Evolutionary conservation across 2,329 filamentous ascomycete species (phyloP).

Genomic region (Xenoacremonium recifei): DNA sequence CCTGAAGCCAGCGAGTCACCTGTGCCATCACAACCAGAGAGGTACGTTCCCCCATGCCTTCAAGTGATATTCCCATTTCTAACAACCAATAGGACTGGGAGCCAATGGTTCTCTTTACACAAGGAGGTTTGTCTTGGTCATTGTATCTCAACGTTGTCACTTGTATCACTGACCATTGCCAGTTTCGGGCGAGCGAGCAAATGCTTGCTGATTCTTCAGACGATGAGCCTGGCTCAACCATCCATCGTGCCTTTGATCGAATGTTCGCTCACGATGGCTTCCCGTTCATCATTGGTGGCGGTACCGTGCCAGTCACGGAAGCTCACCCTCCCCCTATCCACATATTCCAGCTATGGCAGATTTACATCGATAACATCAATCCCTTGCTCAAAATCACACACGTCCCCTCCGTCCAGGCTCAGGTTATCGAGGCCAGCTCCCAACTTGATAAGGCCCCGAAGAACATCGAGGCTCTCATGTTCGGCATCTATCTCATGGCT

Average conservation of each 20-base stretch:
- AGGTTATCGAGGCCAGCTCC: constrained; percentile 60
- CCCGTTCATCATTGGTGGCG: constrained; percentile 53
- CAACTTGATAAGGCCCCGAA: constrained; percentile 53
- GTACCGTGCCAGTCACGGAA: constrained; percentile 41
- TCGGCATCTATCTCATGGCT: constrained; percentile 61
- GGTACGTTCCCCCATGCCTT: constrained; percentile 17
- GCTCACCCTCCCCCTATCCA: constrained; percentile 56
- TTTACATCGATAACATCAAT: constrained; percentile 68
- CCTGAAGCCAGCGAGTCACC: constrained; percentile 43
- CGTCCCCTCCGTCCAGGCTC: constrained; percentile 62
- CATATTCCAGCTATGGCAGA: constrained; percentile 66
- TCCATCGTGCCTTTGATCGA: constrained; percentile 58
- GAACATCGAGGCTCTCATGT: constrained; percentile 66
- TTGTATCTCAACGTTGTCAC: background rate
- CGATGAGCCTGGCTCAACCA: constrained; percentile 54
- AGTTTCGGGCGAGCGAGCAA: constrained; percentile 53
- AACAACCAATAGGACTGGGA: constrained; percentile 13
- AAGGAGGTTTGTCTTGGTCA: constrained; percentile 43
- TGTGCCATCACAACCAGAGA: constrained; percentile 26
- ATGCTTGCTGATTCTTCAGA: constrained; percentile 54
- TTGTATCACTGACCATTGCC: constrained; percentile 8
- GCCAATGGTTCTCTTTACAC: constrained; percentile 49
- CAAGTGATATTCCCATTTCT: constrained; percentile 1
- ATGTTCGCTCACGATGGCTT: constrained; percentile 60
- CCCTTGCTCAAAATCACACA: constrained; percentile 68